These are phyloP conservation scores for Biancaea sappan DNA, from an alignment of 306 rosid species.

Conservation along the genomic window DNA sequence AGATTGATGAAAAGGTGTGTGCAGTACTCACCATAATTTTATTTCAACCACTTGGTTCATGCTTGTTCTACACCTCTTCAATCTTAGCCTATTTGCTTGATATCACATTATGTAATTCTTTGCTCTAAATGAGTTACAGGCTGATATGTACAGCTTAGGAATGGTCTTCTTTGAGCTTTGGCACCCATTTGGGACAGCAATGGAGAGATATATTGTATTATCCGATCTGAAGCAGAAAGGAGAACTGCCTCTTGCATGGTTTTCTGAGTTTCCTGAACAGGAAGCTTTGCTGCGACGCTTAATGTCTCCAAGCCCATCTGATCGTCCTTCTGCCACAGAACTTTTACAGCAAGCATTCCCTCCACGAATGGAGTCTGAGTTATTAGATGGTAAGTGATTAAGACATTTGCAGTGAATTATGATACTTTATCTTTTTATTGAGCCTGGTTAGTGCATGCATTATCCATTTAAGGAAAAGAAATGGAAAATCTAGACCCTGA, in stretches of 20 bases:
- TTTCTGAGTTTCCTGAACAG: conserved; percentile 82
- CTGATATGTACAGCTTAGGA: conserved; percentile 98
- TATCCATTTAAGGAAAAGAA: conserved; percentile 16
- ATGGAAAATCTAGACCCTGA: conserved; percentile 4
- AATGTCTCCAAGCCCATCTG: conserved; percentile 90
- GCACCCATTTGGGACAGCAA: conserved; percentile 95
- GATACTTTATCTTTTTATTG: conserved; percentile 9
- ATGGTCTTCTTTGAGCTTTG: conserved; percentile 96
- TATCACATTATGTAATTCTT: conserved; percentile 36
- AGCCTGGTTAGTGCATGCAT: background rate
- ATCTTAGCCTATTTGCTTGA: conserved; percentile 27
- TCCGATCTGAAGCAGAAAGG: conserved; percentile 82
- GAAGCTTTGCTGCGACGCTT: conserved; percentile 63
- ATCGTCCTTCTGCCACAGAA: conserved; percentile 90
- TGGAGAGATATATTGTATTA: conserved; percentile 84
- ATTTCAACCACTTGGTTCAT: background rate
- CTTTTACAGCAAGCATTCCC: conserved; percentile 80
- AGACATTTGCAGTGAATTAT: conserved; percentile 33
- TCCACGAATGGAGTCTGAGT: conserved; percentile 88
- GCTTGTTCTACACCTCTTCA: conserved; percentile 19
- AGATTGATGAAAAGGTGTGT: conserved; percentile 92
- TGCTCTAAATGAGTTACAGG: conserved; percentile 61
- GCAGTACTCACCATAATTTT: conserved; percentile 9
- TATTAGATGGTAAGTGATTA: conserved; percentile 81
- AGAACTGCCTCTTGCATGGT: conserved; percentile 76